Base-by-base conservation (phyloP, 192 early-diverging fungal genomes). In the Funneliformis geosporum region DNA sequence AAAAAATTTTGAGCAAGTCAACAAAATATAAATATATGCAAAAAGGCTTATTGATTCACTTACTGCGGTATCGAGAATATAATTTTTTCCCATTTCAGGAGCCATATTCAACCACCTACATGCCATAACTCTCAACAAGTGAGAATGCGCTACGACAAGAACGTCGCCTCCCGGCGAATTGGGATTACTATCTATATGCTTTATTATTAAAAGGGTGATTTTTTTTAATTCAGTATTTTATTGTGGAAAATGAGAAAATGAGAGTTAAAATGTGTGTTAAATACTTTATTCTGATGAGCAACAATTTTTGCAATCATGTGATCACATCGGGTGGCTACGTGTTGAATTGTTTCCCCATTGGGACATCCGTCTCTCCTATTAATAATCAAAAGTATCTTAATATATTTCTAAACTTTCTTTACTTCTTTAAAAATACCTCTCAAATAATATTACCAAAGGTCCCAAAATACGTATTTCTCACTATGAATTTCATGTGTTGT, bases 401-500 rank as follows among this genome's bases (percentile, higher is more conserved):
- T 12, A 16, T 55, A 55, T 12, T 3, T 55, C 12, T 55, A 18
- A 16, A 1, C 14, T 55, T 18, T 5, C 2, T 43, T 43, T 5
- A n/a, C 77, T 78, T 79, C 82, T 84, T n/a, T 33, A 59, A n/a
- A 79, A 81, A 5, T 62, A 40, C 4, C 80, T 76, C 38, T 86
- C 80, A 23, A 23, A 23, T 33, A 27, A 28, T 28, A 21, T 70
- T 27, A 75, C 73, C 73, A 75, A 18, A 75, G 21, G 27, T 75
- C 73, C 73, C 73, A 75, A 39, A 75, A 75, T 33, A 50, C 73
- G 42, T 70, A 70, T 43, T n/a, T 75, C 12, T 18, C 60, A 39
- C 47, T 75, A 75, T 84, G 78, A 72, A 86, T 86, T 69, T 86
- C 83, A 50, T 82, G 80, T 8, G 83, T 86, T 5, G 85, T 86